Evolutionary conservation across 768 basidiomycete genomes (phyloP).

Genomic region (Rhodotorula toruloides): DNA sequence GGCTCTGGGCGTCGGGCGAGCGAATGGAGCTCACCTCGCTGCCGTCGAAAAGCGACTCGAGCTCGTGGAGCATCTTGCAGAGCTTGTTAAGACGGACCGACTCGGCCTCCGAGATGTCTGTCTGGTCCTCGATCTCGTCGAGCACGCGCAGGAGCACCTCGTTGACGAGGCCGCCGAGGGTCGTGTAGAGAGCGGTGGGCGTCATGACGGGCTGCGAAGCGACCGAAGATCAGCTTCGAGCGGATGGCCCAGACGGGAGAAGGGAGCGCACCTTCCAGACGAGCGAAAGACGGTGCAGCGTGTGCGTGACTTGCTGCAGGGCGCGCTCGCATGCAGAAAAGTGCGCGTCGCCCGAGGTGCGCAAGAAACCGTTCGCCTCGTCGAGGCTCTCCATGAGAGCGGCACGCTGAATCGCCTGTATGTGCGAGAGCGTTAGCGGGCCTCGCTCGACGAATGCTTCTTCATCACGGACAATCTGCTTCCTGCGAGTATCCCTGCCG

Average conservation of each 20-base stretch:
- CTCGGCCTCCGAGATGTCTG: constrained; percentile 50
- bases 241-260: no score
- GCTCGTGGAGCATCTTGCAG: constrained; percentile 46
- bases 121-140: constrained; percentile 46
- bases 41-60: constrained; percentile 47
- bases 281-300: constrained; percentile 46
- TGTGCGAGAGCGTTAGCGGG: background rate
- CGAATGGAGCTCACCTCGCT: constrained; percentile 15
- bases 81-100: constrained; percentile 47
- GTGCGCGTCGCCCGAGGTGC: constrained; percentile 38
- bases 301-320: constrained; percentile 45
- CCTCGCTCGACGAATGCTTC: constrained; percentile 2
- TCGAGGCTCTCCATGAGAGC: constrained; percentile 44
- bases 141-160: constrained; percentile 44
- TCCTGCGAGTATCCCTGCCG: constrained; percentile 32
- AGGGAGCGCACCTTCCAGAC: constrained; percentile 46
- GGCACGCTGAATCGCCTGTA: constrained; percentile 42
- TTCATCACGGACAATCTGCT: constrained; percentile 39
- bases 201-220: constrained; percentile 46
- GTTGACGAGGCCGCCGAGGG: constrained; percentile 47
- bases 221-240: background rate
- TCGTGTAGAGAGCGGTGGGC: constrained; percentile 39
- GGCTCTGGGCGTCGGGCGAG: background rate
- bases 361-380: constrained; percentile 43
- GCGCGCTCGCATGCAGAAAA: constrained; percentile 42